Percentiles rank a stretch among this genome's conserved stretches.
Conservation (phyloP, 2,329 filamentous ascomycete genomes). For the Ustulina deusta region DNA sequence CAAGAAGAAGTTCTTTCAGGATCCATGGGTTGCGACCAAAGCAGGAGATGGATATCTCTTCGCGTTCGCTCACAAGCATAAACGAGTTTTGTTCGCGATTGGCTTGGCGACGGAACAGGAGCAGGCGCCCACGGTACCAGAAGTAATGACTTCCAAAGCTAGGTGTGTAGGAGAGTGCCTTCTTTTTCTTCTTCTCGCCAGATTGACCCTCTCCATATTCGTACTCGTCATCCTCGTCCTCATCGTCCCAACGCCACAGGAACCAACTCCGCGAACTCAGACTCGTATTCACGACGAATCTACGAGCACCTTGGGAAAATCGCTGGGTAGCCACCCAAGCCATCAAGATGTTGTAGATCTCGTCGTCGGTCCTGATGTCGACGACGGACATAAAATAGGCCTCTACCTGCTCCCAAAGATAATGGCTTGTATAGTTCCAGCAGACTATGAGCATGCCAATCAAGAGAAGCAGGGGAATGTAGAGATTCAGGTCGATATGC, state of each 20-base stretch:
- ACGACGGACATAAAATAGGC: constrained; percentile 73
- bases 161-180: constrained; percentile 72
- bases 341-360: constrained; percentile 80
- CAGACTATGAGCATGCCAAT: constrained; percentile 62
- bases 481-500: constrained; percentile 71
- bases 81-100: constrained; percentile 58
- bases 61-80: constrained; percentile 62
- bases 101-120: constrained; percentile 68
- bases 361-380: constrained; percentile 75
- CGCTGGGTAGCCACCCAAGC: constrained; percentile 73
- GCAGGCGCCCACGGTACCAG: constrained; percentile 70
- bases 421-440: constrained; percentile 65
- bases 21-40: constrained; percentile 71
- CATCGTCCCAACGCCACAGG: constrained; percentile 59
- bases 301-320: constrained; percentile 69
- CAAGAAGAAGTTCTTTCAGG: constrained; percentile 71
- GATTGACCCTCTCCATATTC: constrained; percentile 50
- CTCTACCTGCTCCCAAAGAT: constrained; percentile 62
- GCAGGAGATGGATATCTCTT: constrained; percentile 70
- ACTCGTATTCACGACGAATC: constrained; percentile 74
- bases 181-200: constrained; percentile 57
- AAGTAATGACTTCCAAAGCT: constrained; percentile 76
- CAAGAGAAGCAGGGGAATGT: constrained; percentile 68
- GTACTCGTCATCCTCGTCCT: constrained; percentile 61
- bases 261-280: constrained; percentile 65